A percentile compares a stretch with the other conserved stretches of the same genome.
phyloP scores from a whole-genome alignment of 768 basidiomycete genomes.

The Myochromella boudieri region DNA sequence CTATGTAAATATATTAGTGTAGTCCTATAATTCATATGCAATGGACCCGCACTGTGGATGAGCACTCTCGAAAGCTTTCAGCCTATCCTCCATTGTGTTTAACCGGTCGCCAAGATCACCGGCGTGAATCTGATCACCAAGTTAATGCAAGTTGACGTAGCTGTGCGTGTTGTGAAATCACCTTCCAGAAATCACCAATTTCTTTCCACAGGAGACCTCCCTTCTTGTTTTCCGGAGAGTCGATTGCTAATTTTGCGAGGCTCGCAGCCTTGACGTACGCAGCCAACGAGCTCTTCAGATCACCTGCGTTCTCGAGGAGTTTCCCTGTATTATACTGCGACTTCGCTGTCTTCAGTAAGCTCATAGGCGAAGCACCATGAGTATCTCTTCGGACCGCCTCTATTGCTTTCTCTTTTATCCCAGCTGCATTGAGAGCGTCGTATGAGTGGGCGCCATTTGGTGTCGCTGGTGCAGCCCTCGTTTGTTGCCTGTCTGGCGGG shows the following conservation, averaged over 20 bases:
- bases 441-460: conserved; percentile 22
- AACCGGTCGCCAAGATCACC: conserved; percentile 42
- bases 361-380: conserved; percentile 56
- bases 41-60: conserved; percentile 29
- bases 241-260: conserved; percentile 57
- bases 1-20: conserved; percentile 17
- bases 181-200: conserved; percentile 64
- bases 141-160: too few species aligned
- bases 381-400: conserved; percentile 22
- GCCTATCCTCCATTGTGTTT: conserved; percentile 43
- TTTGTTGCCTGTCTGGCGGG: conserved; percentile 17
- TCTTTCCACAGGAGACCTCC: conserved; percentile 61
- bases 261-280: conserved; percentile 62
- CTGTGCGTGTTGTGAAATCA: too few species aligned
- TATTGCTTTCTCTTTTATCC: conserved; percentile 45
- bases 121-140: conserved; percentile 23
- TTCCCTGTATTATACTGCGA: conserved; percentile 54
- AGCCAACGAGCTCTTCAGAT: conserved; percentile 60
- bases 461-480: conserved; percentile 22
- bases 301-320: conserved; percentile 52
- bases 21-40: conserved; percentile 9
- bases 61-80: conserved; percentile 41
- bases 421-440: conserved; percentile 37
- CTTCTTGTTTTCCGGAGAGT: conserved; percentile 54
- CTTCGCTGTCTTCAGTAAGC: conserved; percentile 64